Base-by-base conservation (phyloP, 371 early-diverging fungal genomes). In the Conidiobolus incongruus region DNA sequence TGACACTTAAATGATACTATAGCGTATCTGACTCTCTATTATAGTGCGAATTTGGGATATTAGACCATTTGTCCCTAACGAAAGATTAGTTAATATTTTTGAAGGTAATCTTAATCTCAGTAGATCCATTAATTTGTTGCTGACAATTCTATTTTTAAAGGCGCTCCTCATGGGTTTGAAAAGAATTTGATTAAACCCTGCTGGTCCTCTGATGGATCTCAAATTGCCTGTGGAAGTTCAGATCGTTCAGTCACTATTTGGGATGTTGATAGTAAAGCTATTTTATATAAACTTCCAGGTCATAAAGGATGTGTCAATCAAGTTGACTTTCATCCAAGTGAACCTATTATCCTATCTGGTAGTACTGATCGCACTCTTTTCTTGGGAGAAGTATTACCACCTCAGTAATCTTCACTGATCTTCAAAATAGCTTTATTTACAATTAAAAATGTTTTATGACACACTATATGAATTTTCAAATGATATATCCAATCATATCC, bases 301-400 rank as follows among this genome's bases (percentile, higher is more conserved):
- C 99, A 98, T 60, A 88, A 88, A 53, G 92, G 81, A 13, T 77
- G 77, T 47, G 92, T 96, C 2, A 97, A 87, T 47, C 87, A 90
- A 38, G 96, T 95, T 0, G 93, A 90, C 51, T 98, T 86, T 71
- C 89, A 89, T 53, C 88, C 90, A 15, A 68, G 58, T 33, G 85
- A 87, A 44, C 86, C 88, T 7, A 81, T 96, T 37, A 54, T 92
- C 30, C 69, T 82, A 47, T 82, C 84, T 5, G 67, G 68, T 19
- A 85, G 89, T 48, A 77, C 75, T 15, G 93, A 95, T 56, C 77
- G 74, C 50, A 81, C 80, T 4, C 50, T 93, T 47, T 84, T 83
- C 52, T 49, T 92, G 22, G 93, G 93, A 40, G 83, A 85, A 63
- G 62, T 81, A 33, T 70, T n/a, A n/a, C n/a, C n/a, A n/a, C n/a